Conservation (phyloP, 768 basidiomycete species). For the Lentinula lateritia region DNA sequence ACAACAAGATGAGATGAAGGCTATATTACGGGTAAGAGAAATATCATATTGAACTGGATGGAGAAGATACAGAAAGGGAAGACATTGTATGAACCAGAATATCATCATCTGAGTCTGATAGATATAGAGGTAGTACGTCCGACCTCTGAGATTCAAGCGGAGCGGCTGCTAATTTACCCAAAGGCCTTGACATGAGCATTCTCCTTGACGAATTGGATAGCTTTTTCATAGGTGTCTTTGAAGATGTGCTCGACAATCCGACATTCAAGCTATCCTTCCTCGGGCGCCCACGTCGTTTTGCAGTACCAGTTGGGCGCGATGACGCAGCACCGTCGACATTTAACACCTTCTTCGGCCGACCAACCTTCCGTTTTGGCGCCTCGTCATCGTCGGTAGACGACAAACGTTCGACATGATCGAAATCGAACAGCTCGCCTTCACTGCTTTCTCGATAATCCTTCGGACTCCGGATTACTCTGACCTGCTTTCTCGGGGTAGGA, state of each 20-base stretch:
- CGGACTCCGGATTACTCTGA: background rate
- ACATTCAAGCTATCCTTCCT: background rate
- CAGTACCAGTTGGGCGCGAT: background rate
- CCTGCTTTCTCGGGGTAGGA: slow-evolving; percentile 4
- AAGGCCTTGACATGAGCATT: background rate
- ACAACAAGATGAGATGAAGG: too few species aligned
- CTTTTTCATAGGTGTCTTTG: background rate
- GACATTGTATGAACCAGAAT: slow-evolving; percentile 9
- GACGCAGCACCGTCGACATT: background rate
- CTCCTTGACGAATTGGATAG: background rate
- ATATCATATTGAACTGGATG: background rate
- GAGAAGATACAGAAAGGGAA: slow-evolving; percentile 13
- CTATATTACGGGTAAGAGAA: background rate
- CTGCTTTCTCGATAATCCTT: slow-evolving; percentile 10
- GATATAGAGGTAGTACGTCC: background rate
- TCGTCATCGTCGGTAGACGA: background rate
- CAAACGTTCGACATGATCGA: slow-evolving; percentile 14
- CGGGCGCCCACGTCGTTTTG: slow-evolving; percentile 4
- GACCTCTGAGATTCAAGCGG: background rate
- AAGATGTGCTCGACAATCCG: background rate
- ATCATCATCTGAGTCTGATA: background rate
- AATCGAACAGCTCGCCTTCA: slow-evolving; percentile 24
- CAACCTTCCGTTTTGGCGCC: background rate
- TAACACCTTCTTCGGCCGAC: background rate
- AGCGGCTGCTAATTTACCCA: background rate